Evolutionary conservation across 2,329 filamentous ascomycete genomes (phyloP), one percentile per base, ranked within the genome.

Genomic region (Xylaria polymorpha): DNA sequence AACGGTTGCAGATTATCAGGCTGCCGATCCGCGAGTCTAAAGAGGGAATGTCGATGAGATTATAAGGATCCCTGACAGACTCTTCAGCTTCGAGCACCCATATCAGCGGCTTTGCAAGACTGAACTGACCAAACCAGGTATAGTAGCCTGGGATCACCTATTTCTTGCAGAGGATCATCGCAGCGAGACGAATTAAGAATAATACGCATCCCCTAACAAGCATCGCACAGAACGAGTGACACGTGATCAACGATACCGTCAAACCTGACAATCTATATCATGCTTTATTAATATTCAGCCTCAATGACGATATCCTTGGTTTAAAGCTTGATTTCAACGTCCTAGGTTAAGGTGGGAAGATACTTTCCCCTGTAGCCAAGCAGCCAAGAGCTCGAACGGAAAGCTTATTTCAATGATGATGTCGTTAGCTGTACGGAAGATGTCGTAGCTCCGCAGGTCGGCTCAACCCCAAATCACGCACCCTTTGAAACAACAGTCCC

Each of bases 11-110:
- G 61, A 63, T 63, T 29, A 48, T 48, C 25, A 48, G 29, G 41
- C 41, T 41, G 61, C 32, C 20, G 61, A 64, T 64, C 61, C 61
- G 51, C 61, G 61, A 64, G 61, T 43, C 61, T 64, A 48, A 64
- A 64, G 51, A 64, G 32, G 61, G 61, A 64, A 64, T 64, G 61
- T 64, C 51, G 22, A 39, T 50, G 43, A 48, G 32, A 6, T 5
- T 39, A 48, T 57, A 39, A 29, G 29, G n/a, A 15, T 57, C 14
- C 25, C 8, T 57, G 29, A 50, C 12, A 41, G 29, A 50, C 41
- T 29, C 41, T 41, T 37, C n/a, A 32, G 15, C 20, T 57, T 20
- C 4, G 29, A 32, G 32, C 29, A 15, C 46, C 20, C 9, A 29
- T 32, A 48, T 55, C n/a, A 14, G 51, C 18, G 8, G 29, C 20